These are phyloP conservation scores for Cyclocybe cylindracea DNA, from an alignment of 768 basidiomycete genomes.

Conservation along the genomic window DNA sequence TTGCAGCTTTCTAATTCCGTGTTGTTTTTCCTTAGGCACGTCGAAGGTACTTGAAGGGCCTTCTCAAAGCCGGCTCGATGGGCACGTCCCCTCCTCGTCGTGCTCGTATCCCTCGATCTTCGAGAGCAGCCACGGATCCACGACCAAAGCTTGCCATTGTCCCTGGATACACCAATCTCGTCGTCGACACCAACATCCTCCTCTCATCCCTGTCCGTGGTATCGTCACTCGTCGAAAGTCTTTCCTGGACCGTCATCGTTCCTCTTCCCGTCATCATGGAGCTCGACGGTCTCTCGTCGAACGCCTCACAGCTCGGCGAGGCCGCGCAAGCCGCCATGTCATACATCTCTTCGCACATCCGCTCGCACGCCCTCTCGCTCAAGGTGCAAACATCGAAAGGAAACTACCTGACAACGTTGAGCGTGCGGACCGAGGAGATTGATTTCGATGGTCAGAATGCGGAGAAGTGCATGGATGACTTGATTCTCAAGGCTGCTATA, in stretches of 20 bases:
- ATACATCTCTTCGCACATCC: constrained; percentile 77
- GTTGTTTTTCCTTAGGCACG: constrained; percentile 51
- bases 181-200: constrained; percentile 94
- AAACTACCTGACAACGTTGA: constrained; percentile 86
- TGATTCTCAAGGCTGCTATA: constrained; percentile 88
- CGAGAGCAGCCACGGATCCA: constrained; percentile 25
- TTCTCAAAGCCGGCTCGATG: constrained; percentile 52
- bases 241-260: constrained; percentile 85
- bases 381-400: constrained; percentile 96
- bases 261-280: constrained; percentile 97
- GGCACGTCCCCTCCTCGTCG: constrained; percentile 25
- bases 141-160: constrained; percentile 56
- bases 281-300: constrained; percentile 83
- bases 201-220: constrained; percentile 80
- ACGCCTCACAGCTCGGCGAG: constrained; percentile 64
- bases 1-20: constrained; percentile 13
- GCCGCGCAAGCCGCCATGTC: constrained; percentile 72
- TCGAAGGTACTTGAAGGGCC: constrained; percentile 67
- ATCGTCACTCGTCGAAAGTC: constrained; percentile 72
- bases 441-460: constrained; percentile 54
- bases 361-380: constrained; percentile 71
- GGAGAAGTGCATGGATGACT: constrained; percentile 90
- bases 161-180: constrained; percentile 86
- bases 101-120: constrained; percentile 27
- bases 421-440: constrained; percentile 81